Evolutionary conservation across 2,329 filamentous ascomycete species (phyloP), one percentile per base, ranked within the genome.

Genomic region (Phoma sp.): DNA sequence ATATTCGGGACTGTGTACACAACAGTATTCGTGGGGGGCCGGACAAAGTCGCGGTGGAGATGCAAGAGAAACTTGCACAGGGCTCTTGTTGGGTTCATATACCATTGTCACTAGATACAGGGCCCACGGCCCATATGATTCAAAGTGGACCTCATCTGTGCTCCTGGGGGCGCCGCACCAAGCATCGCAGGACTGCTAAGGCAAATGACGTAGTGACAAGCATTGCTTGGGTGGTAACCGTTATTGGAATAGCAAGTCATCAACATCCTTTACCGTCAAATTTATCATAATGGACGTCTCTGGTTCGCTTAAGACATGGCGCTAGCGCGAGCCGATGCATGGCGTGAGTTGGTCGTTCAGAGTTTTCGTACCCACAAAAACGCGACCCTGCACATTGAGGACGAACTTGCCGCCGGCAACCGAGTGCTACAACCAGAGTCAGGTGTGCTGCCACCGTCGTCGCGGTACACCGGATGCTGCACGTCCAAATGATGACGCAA

Each of bases 1-100:
- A 59, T 65, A 62, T 65, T 64, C 55, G 38, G 41, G 8, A 33
- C 43, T 54, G 58, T 48, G 23, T 50, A 46, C 41, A 52, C 45
- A 49, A 40, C 50, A 33, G 14, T 22, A 6, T 30, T 38, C 35
- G 43, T 37, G 24, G 46, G 43, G 33, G 13, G 10, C 24, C 14
- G 36, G 37, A n/a, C 14, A 41, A 36, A 45, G 40, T 55, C 24
- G 52, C 24, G 36, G 44, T 7, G 24, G 11, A 27, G 13, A 8
- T 39, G 37, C 18, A 23, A 22, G 9, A 39, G 35, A 18, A 40
- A n/a, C 24, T 14, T 13, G 35, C 10, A 27, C 2, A 33, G 4
- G 2, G 37, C 25, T 24, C 7, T 10, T n/a, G 27, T 29, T 33
- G 25, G 23, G 27, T 47, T 54, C 49, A 55, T 51, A 54, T 51